A percentile compares a stretch with the other conserved stretches of the same genome.
phyloP scores from a whole-genome alignment of 768 basidiomycete genomes.

The Clathrus columnatus region DNA sequence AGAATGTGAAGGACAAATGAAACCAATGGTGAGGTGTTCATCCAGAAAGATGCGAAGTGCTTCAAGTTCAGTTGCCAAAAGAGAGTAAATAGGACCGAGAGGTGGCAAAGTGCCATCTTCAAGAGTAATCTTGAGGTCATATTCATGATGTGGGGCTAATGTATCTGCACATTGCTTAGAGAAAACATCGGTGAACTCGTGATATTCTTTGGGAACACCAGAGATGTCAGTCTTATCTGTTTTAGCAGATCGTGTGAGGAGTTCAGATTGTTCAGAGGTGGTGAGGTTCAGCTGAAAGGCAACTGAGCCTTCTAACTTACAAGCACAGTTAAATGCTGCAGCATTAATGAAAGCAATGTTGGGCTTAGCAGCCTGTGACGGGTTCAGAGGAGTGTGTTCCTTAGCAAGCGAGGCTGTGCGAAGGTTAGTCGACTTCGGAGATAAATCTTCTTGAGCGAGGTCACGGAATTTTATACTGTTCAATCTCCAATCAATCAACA shows the following conservation, averaged over 20 bases:
- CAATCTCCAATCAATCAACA: constrained; percentile 17
- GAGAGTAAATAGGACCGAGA: constrained; percentile 26
- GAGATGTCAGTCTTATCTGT: background rate
- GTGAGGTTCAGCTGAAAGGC: background rate
- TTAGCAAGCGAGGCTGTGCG: background rate
- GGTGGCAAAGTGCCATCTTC: constrained; percentile 21
- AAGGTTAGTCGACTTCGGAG: background rate
- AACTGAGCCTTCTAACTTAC: background rate
- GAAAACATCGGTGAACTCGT: constrained; percentile 24
- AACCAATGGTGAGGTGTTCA: constrained; percentile 27
- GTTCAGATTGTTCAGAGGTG: background rate
- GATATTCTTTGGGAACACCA: constrained; percentile 23
- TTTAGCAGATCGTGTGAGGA: background rate
- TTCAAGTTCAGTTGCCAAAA: constrained; percentile 25
- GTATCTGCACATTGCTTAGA: constrained; percentile 17
- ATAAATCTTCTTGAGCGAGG: background rate
- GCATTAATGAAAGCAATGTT: constrained; percentile 11
- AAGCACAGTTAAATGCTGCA: constrained; percentile 1
- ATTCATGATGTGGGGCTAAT: constrained; percentile 27
- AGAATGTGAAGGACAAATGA: constrained; percentile 25
- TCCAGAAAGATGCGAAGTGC: constrained; percentile 29
- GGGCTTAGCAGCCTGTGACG: background rate
- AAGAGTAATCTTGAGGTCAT: constrained; percentile 30
- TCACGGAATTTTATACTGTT: background rate
- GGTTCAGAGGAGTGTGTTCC: background rate